A percentile compares a stretch with the other conserved stretches of the same genome.
Evolutionary conservation across 805 yeast species (phyloP).

Genomic region (Saturnispora mendoncae): DNA sequence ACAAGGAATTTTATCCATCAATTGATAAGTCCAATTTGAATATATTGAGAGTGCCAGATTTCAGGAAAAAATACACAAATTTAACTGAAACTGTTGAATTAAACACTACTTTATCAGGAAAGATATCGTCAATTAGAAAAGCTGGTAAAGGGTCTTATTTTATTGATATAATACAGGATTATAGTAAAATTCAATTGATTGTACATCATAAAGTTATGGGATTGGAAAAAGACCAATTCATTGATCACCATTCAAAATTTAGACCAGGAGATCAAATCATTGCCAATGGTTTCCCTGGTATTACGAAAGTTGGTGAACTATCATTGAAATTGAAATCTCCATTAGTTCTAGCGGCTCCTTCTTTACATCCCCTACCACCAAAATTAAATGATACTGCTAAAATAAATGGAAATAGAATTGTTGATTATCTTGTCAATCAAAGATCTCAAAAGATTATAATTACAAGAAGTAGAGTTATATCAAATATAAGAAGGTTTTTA

Average conservation of each 20-base stretch:
- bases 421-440: slow-evolving; percentile 60
- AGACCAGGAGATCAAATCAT: slow-evolving; percentile 67
- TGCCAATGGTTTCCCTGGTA: slow-evolving; percentile 62
- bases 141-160: slow-evolving; percentile 65
- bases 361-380: slow-evolving; percentile 64
- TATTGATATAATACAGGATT: slow-evolving; percentile 60
- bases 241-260: slow-evolving; percentile 32
- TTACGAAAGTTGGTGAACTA: slow-evolving; percentile 70
- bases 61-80: slow-evolving; percentile 31
- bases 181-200: slow-evolving; percentile 49
- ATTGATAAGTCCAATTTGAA: background rate
- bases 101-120: slow-evolving; percentile 39
- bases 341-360: slow-evolving; percentile 52
- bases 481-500: slow-evolving; percentile 50
- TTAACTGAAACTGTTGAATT: slow-evolving; percentile 25
- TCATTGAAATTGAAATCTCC: slow-evolving; percentile 53
- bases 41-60: background rate
- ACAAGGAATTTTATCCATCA: slow-evolving; percentile 22
- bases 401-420: slow-evolving; percentile 58
- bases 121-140: slow-evolving; percentile 46
- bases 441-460: slow-evolving; percentile 37
- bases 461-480: slow-evolving; percentile 48
- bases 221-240: slow-evolving; percentile 35
- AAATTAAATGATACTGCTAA: slow-evolving; percentile 45
- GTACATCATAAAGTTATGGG: slow-evolving; percentile 43